Percentiles rank a stretch among this genome's conserved stretches.
These are phyloP conservation scores for Stemphylium lycopersici DNA, from an alignment of 2,329 filamentous ascomycete species.

Conservation along the genomic window DNA sequence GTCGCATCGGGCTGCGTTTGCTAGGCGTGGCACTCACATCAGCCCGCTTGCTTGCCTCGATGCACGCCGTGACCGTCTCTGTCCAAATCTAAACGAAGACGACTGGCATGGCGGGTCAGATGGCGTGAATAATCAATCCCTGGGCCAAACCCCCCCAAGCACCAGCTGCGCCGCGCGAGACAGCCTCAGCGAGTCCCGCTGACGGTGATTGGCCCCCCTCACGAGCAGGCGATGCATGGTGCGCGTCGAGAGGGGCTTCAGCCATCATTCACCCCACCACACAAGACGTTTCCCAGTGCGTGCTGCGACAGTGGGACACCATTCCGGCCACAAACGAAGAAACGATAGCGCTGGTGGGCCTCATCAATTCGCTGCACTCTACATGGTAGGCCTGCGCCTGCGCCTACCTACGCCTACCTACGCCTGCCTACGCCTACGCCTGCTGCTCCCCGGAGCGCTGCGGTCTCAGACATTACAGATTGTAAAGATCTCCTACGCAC, in stretches of 20 bases:
- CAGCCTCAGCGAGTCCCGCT: conserved; percentile 19
- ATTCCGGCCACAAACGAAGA: conserved; percentile 27
- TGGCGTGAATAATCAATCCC: conserved; percentile 17
- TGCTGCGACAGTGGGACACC: conserved; percentile 21
- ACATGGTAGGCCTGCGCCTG: conserved; percentile 14
- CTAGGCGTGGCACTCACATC: conserved; percentile 1
- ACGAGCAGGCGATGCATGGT: conserved; percentile 12
- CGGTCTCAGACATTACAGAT: conserved; percentile 12
- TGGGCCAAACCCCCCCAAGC: conserved; percentile 2
- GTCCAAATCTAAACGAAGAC: conserved; percentile 1
- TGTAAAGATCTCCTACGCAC: conserved; percentile 21
- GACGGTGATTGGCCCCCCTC: conserved; percentile 7
- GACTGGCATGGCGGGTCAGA: conserved; percentile 9
- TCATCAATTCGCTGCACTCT: conserved; percentile 26
- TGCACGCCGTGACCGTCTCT: conserved; percentile 1
- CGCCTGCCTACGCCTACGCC: conserved; percentile 1
- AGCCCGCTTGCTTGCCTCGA: neutral
- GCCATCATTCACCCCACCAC: conserved; percentile 10
- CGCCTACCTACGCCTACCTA: too few relatives aligned
- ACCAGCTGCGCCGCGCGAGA: conserved; percentile 18
- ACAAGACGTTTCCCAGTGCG: conserved; percentile 4
- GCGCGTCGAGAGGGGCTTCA: conserved; percentile 18
- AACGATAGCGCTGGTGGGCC: conserved; percentile 31
- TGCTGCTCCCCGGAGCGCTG: neutral
- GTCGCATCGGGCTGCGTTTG: neutral